Conservation (phyloP, 1,284 basidiomycete genomes). For the Trichosporon sp. region DNA sequence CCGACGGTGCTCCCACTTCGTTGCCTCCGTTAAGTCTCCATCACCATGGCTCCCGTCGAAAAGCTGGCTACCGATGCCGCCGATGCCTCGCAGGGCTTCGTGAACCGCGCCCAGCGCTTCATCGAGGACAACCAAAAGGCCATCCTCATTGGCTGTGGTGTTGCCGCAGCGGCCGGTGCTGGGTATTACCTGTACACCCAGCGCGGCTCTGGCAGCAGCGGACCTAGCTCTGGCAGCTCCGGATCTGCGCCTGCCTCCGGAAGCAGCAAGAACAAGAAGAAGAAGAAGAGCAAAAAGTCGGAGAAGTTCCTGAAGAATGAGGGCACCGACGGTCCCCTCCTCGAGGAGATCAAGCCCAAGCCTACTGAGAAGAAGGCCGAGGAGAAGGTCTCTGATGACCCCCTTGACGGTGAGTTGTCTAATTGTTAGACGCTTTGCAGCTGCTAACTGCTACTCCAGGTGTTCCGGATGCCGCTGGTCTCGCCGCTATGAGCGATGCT, state of each 20-base stretch:
- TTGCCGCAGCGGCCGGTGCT: constrained; percentile 68
- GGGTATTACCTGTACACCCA: constrained; percentile 61
- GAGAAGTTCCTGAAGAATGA: constrained; percentile 41
- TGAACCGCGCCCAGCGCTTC: constrained; percentile 41
- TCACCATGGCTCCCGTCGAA: constrained; percentile 4
- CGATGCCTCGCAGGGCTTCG: constrained; percentile 27
- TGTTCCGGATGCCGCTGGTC: constrained; percentile 33
- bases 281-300: constrained; percentile 54
- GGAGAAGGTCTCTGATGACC: constrained; percentile 27
- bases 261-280: constrained; percentile 59
- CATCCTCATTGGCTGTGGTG: constrained; percentile 56
- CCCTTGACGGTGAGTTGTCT: constrained; percentile 45
- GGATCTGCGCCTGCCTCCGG: constrained; percentile 21
- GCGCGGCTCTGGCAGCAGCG: constrained; percentile 53
- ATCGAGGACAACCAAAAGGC: constrained; percentile 48
- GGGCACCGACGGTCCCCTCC: constrained; percentile 61
- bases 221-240: constrained; percentile 23
- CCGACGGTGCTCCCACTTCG: not conserved
- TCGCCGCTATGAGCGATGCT: constrained; percentile 35
- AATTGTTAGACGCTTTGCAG: not conserved
- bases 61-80: constrained; percentile 7
- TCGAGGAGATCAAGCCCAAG: constrained; percentile 62
- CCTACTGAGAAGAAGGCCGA: constrained; percentile 43
- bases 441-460: constrained; percentile 15
- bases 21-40: not conserved